Percentiles rank a stretch among this genome's conserved stretches.
Conservation (phyloP, 2,329 filamentous ascomycete genomes). For the Trichoderma asperellum region DNA sequence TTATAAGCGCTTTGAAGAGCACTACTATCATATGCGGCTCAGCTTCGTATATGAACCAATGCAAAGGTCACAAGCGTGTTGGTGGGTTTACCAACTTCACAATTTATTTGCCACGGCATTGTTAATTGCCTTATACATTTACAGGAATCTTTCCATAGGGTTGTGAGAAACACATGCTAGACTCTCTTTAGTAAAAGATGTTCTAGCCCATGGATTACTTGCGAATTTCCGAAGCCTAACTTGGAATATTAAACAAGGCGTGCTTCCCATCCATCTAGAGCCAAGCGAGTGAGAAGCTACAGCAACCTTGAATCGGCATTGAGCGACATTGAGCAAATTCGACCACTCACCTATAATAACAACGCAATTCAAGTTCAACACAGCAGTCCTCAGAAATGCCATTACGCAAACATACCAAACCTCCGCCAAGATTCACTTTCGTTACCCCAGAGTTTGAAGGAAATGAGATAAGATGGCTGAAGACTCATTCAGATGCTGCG, state of each 20-base stretch:
- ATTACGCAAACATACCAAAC: constrained; percentile 5
- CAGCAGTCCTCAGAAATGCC: not conserved
- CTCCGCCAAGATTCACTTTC: constrained; percentile 9
- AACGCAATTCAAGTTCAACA: not conserved
- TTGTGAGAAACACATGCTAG: not conserved
- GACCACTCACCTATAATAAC: not conserved
- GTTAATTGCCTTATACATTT: not conserved
- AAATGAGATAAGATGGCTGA: constrained; percentile 14
- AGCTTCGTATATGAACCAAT: constrained; percentile 9
- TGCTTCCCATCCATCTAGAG: not conserved
- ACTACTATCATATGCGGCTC: not conserved
- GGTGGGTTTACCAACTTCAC: not conserved
- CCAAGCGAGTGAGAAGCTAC: not conserved
- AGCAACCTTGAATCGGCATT: not conserved
- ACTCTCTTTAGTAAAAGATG: not conserved
- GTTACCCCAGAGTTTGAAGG: constrained; percentile 13
- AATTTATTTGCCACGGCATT: not conserved
- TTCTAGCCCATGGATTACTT: not conserved
- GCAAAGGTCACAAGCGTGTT: not conserved
- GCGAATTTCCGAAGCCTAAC: not conserved
- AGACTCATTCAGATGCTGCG: constrained; percentile 16
- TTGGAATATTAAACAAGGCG: not conserved
- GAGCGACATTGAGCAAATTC: not conserved
- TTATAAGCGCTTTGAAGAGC: not conserved
- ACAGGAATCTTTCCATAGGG: not conserved